A percentile compares a stretch with the other conserved stretches of the same genome.
Conservation (phyloP, 345 rosid species). For the Eucalyptus sideroxylon region DNA sequence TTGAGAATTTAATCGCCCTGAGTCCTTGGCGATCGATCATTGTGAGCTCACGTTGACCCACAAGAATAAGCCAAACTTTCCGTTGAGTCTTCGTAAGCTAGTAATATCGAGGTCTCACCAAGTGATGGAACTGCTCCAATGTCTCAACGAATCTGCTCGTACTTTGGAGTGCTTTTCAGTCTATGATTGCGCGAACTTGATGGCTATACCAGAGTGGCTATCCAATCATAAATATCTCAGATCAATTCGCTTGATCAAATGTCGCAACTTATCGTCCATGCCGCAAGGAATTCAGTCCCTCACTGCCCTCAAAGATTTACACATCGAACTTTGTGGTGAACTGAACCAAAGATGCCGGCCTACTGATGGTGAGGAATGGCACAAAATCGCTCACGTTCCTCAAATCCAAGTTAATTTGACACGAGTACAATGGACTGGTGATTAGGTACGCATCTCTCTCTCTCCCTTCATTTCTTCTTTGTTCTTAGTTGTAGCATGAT, state of each 20-base stretch:
- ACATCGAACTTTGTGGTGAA: rapidly evolving
- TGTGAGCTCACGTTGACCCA: not conserved
- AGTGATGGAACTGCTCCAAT: not conserved
- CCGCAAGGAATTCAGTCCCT: rapidly evolving
- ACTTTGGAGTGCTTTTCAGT: rapidly evolving
- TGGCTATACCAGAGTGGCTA: rapidly evolving
- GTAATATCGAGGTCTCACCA: rapidly evolving
- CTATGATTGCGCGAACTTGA: rapidly evolving
- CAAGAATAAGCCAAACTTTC: not conserved
- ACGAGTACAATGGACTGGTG: not conserved
- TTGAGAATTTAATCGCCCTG: not conserved
- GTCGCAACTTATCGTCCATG: rapidly evolving
- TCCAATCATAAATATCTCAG: rapidly evolving
- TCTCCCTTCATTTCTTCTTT: not conserved
- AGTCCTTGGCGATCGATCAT: not conserved
- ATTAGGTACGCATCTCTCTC: not conserved
- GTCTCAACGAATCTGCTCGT: rapidly evolving
- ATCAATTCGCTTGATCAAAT: not conserved
- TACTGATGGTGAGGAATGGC: rapidly evolving
- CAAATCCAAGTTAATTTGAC: not conserved
- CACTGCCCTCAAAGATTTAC: not conserved
- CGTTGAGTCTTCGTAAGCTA: not conserved
- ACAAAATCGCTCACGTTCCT: not conserved
- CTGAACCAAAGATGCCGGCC: rapidly evolving
- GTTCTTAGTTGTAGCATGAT: rapidly evolving